These are phyloP conservation scores for Ananas comosus DNA, from an alignment of 176 grass and related monocot species.

Conservation along the genomic window DNA sequence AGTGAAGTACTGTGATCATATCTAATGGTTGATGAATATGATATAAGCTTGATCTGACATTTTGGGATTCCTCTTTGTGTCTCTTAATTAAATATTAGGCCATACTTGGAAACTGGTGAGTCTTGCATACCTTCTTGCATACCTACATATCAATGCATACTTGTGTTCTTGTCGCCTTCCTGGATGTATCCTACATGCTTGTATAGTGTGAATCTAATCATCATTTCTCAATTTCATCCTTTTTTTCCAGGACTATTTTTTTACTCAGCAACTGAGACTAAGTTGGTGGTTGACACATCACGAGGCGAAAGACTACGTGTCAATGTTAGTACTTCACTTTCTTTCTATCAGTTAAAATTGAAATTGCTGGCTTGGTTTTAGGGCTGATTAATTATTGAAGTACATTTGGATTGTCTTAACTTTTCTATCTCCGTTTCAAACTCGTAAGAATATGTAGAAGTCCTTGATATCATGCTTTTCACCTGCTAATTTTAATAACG, in stretches of 20 bases:
- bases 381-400: background rate
- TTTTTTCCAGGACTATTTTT: conserved; percentile 60
- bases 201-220: background rate
- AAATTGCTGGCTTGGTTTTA: background rate
- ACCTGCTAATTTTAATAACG: background rate
- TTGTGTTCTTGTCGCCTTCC: too few species aligned
- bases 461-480: background rate
- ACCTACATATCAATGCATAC: too few species aligned
- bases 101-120: too few species aligned
- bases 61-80: background rate
- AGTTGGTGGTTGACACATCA: conserved; percentile 90
- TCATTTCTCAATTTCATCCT: conserved; percentile 7
- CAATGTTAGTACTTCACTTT: conserved; percentile 45
- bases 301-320: conserved; percentile 84
- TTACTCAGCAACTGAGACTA: conserved; percentile 72
- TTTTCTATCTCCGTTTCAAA: background rate
- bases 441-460: background rate
- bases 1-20: conserved; percentile 2
- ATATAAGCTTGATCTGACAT: background rate
- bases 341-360: conserved; percentile 12
- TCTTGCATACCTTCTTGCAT: too few species aligned
- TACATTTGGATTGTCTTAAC: conserved; percentile 6
- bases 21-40: background rate
- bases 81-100: too few species aligned
- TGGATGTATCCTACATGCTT: too few species aligned